Conservation (phyloP, 2,329 filamentous ascomycete genomes). For the Plectosphaerella cucumerina region DNA sequence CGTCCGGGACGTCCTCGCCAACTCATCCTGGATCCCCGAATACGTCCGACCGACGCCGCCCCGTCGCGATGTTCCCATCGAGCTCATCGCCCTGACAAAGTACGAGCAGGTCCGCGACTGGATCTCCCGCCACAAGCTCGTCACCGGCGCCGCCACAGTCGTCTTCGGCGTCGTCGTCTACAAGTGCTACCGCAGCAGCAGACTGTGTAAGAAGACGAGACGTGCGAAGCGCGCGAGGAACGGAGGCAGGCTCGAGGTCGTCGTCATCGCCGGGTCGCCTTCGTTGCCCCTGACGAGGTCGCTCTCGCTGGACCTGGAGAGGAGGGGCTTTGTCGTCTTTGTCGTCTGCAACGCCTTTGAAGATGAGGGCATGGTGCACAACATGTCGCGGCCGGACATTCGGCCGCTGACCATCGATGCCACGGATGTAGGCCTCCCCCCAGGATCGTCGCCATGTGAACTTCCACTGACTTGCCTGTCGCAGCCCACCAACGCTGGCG, state of each 20-base stretch:
- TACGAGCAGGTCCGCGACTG: slow-evolving; percentile 62
- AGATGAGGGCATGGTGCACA: slow-evolving; percentile 75
- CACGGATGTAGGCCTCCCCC: slow-evolving; percentile 57
- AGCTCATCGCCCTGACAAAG: slow-evolving; percentile 26
- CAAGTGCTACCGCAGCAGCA: slow-evolving; percentile 42
- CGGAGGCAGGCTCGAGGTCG: slow-evolving; percentile 81
- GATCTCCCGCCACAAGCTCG: slow-evolving; percentile 67
- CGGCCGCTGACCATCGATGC: slow-evolving; percentile 79
- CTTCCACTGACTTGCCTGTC: slow-evolving; percentile 3
- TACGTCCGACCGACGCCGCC: slow-evolving; percentile 58
- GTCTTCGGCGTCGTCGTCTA: slow-evolving; percentile 64
- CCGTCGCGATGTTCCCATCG: slow-evolving; percentile 24
- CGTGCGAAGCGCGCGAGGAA: slow-evolving; percentile 75
- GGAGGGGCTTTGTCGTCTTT: slow-evolving; percentile 90
- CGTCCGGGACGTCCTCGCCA: slow-evolving; percentile 65
- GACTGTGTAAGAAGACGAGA: slow-evolving; percentile 62
- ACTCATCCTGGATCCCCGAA: slow-evolving; percentile 69
- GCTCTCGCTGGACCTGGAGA: slow-evolving; percentile 80
- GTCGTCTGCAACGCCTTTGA: slow-evolving; percentile 81
- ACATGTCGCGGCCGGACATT: slow-evolving; percentile 76
- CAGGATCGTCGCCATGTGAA: too few species aligned
- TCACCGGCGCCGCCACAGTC: slow-evolving; percentile 67
- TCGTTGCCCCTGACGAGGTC: slow-evolving; percentile 79
- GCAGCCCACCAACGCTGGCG: slow-evolving; percentile 63
- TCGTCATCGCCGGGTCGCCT: slow-evolving; percentile 84